Evolutionary conservation across 2,329 filamentous ascomycete species (phyloP).

Genomic region (Ciborinia camelliae): DNA sequence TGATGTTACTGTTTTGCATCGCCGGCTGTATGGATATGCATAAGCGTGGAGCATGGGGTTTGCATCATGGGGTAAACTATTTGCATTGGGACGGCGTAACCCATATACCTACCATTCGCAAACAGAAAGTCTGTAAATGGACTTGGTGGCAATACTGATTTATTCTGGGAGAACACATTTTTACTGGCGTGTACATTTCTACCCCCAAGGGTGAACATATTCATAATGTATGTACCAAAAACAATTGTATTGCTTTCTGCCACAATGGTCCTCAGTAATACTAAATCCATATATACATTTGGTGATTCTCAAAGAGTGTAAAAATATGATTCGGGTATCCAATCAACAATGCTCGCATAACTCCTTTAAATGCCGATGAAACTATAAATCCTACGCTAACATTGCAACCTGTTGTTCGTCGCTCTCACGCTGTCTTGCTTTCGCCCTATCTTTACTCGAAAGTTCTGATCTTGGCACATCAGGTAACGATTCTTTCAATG

Average conservation of each 20-base stretch:
- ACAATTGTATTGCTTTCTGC: not conserved
- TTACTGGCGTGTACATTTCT: not conserved
- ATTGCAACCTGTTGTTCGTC: slow-evolving; percentile 34
- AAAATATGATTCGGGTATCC: slow-evolving; percentile 28
- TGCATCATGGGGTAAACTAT: not conserved
- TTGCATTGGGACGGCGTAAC: slow-evolving; percentile 15
- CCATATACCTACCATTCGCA: not conserved
- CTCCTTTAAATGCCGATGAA: slow-evolving; percentile 32
- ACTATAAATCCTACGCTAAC: slow-evolving; percentile 29
- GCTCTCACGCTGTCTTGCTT: slow-evolving; percentile 29
- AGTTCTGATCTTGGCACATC: slow-evolving; percentile 33
- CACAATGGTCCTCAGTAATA: not conserved
- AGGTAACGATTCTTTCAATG: slow-evolving; percentile 28
- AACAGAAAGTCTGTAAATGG: not conserved
- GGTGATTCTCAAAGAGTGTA: not conserved
- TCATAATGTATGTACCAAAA: not conserved
- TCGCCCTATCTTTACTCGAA: slow-evolving; percentile 29
- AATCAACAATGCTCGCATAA: slow-evolving; percentile 23
- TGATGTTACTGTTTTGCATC: slow-evolving; percentile 1
- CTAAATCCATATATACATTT: slow-evolving; percentile 4
- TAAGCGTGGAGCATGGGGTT: slow-evolving; percentile 20
- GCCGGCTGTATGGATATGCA: slow-evolving; percentile 2
- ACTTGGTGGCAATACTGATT: not conserved
- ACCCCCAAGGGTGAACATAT: not conserved
- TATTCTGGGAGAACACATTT: not conserved